These are phyloP conservation scores for Metschnikowia lachancei DNA, from an alignment of 805 yeast genomes.

Conservation along the genomic window DNA sequence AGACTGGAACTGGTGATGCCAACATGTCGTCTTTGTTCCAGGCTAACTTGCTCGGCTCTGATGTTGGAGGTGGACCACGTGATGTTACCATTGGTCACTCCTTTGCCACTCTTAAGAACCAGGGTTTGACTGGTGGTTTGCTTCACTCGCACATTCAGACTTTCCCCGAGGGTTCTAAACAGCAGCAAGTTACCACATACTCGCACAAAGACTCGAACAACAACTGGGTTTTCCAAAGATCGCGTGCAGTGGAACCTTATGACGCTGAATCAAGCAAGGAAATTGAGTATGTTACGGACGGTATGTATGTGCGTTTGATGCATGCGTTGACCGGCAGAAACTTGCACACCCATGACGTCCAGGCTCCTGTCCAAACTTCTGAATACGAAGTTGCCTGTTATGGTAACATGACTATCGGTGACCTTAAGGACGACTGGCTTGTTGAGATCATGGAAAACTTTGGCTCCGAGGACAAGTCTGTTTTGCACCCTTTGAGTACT, in stretches of 20 bases:
- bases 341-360: constrained; percentile 68
- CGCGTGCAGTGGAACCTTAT: constrained; percentile 36
- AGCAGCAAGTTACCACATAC: constrained; percentile 48
- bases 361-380: constrained; percentile 56
- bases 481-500: constrained; percentile 78
- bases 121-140: constrained; percentile 45
- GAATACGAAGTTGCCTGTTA: constrained; percentile 70
- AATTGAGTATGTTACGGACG: constrained; percentile 49
- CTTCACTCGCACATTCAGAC: constrained; percentile 47
- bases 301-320: constrained; percentile 57
- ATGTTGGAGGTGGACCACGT: constrained; percentile 66
- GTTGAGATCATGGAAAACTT: constrained; percentile 64
- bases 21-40: constrained; percentile 79
- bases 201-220: constrained; percentile 46
- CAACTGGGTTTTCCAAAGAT: constrained; percentile 48
- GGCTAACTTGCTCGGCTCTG: constrained; percentile 68
- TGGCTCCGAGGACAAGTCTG: constrained; percentile 49
- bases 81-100: constrained; percentile 57
- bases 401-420: constrained; percentile 65
- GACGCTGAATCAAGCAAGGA: constrained; percentile 31
- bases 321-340: constrained; percentile 64
- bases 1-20: constrained; percentile 79
- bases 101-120: constrained; percentile 39
- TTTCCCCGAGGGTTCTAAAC: constrained; percentile 47
- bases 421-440: constrained; percentile 73